Base-by-base conservation (phyloP, 2,329 filamentous ascomycete genomes). In the Fusarium decemcellulare region DNA sequence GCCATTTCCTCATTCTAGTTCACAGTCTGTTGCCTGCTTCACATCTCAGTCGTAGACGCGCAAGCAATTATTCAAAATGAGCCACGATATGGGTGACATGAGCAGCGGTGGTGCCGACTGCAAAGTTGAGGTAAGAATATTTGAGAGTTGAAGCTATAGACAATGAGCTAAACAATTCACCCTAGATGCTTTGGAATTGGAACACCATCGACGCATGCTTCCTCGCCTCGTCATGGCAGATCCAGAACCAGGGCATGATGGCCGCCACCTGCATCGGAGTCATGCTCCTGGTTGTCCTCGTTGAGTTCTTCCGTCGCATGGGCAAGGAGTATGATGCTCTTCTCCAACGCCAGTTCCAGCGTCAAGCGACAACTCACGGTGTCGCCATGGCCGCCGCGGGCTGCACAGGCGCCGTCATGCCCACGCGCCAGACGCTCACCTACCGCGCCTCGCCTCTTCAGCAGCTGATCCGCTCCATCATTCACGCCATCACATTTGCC, bases 111-210 rank as follows among this genome's bases (percentile, higher is more conserved):
- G 65, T 34, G 57, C 66, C 39, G 69, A 68, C 27, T 81, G 79
- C 71, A 79, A 79, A 57, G 72, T 80, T 42, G 74, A 72, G 34
- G 79, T 81, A 72, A 30, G 73, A 60, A 30, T 15, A 52, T 27
- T 48, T 18, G 34, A 30, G 10, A 37, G 6, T 48, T 16, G 15
- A 14, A 50, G 12, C 36, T n/a, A 36, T 30, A 16, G 50, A 43
- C 29, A 6, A 34, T 27, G 15, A 42, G 18, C 58, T 62, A 43
- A 66, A 53, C 58, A 11, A 60, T 18, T 37, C 8, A 8, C 8
- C 34, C n/a, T 43, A 93, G 90, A 94, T 93, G 92, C 81, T 93
- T 36, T 93, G 91, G 91, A 94, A 93, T 76, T 93, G 91, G 91
- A 85, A 91, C 79, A 91, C 89, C 3, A 84, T 92, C 74, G 89